Conservation (phyloP, 768 basidiomycete genomes). For the Leucosporidium yakuticum region DNA sequence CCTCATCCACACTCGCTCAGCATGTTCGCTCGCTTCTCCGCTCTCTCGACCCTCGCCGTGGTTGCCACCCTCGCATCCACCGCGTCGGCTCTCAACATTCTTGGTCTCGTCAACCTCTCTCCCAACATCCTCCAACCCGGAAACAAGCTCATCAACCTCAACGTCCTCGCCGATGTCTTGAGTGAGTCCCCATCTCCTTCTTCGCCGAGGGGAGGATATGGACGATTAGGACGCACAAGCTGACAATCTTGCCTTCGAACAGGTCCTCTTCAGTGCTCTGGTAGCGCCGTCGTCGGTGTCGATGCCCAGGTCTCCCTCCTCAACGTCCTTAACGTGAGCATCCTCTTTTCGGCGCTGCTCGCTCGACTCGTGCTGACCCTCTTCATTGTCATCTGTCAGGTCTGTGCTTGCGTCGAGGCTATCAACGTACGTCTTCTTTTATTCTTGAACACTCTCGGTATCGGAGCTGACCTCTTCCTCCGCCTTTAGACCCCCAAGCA, state of each 20-base stretch:
- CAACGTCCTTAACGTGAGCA: neutral
- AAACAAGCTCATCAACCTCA: neutral
- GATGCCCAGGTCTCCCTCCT: neutral
- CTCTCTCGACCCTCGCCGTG: neutral
- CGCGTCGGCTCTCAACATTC: neutral
- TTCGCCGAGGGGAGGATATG: neutral
- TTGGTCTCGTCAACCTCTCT: neutral
- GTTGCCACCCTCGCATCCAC: neutral
- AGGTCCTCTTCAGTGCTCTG: neutral
- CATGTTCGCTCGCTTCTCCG: neutral
- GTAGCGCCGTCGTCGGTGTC: neutral
- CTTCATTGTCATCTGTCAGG: neutral
- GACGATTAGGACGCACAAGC: neutral
- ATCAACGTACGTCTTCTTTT: neutral
- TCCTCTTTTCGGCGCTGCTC: neutral
- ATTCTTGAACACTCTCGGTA: neutral
- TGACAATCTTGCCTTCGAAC: neutral
- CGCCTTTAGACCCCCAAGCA: neutral
- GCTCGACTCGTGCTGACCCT: neutral
- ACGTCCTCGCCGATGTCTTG: neutral
- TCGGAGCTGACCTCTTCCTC: neutral
- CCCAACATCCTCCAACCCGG: neutral
- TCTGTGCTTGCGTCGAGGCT: neutral
- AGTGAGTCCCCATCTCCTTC: neutral
- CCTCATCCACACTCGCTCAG: neutral